phyloP scores from a whole-genome alignment of 2,329 filamentous ascomycete genomes.

The Grosmannia clavigera region DNA sequence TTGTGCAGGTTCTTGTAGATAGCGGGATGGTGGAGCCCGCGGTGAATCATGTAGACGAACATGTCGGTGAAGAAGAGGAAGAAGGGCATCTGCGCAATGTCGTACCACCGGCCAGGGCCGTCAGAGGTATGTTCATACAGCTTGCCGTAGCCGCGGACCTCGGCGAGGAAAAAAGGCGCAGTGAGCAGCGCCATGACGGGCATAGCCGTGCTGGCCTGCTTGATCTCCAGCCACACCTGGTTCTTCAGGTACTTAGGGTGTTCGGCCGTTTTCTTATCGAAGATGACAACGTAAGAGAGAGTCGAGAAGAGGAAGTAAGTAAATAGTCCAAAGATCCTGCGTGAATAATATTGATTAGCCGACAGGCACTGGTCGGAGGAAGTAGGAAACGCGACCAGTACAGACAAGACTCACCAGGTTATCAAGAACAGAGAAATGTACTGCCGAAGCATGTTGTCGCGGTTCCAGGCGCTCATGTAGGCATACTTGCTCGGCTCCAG shows the following conservation, averaged over 20 bases:
- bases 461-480: slow-evolving; percentile 63
- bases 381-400: not conserved
- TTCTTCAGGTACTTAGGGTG: slow-evolving; percentile 95
- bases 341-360: not conserved
- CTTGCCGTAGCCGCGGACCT: slow-evolving; percentile 74
- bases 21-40: slow-evolving; percentile 65
- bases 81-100: slow-evolving; percentile 71
- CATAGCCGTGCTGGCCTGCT: slow-evolving; percentile 63
- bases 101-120: slow-evolving; percentile 67
- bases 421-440: slow-evolving; percentile 65
- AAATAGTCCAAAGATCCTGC: slow-evolving; percentile 71
- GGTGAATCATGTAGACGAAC: slow-evolving; percentile 86
- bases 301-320: slow-evolving; percentile 78
- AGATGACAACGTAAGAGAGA: slow-evolving; percentile 77
- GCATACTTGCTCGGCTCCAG: slow-evolving; percentile 63
- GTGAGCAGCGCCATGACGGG: slow-evolving; percentile 76
- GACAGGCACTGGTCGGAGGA: too few species aligned
- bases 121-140: slow-evolving; percentile 73
- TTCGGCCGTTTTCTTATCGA: slow-evolving; percentile 78
- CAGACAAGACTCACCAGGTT: slow-evolving; percentile 53
- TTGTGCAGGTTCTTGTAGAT: slow-evolving; percentile 90
- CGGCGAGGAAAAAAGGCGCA: slow-evolving; percentile 65
- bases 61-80: slow-evolving; percentile 85
- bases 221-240: slow-evolving; percentile 77
- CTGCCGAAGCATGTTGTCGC: slow-evolving; percentile 71